Percentiles rank a stretch among this genome's conserved stretches.
Conservation (phyloP, 257 asterid species). For the Paulownia fortunei region DNA sequence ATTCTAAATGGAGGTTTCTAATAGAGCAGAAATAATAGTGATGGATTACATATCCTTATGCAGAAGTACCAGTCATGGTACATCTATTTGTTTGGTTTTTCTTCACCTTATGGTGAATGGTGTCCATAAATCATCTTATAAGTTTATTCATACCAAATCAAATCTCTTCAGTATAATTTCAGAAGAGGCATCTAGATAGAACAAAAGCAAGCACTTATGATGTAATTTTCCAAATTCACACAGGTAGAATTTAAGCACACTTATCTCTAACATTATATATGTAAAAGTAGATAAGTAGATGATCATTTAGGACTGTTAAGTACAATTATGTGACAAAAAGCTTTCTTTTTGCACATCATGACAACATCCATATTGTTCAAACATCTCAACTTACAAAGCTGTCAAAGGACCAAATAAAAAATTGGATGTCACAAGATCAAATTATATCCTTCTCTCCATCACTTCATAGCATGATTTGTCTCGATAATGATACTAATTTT, state of each 20-base stretch:
- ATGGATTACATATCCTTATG: background rate
- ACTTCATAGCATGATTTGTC: background rate
- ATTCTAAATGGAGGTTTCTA: background rate
- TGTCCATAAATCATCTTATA: conserved; percentile 1
- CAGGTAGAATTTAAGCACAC: background rate
- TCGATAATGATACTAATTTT: background rate
- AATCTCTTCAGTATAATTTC: background rate
- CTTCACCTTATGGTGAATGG: background rate
- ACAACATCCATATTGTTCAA: background rate
- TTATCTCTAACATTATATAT: background rate
- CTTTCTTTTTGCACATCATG: background rate
- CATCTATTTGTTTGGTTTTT: background rate
- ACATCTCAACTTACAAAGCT: background rate
- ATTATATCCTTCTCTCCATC: background rate
- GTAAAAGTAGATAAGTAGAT: background rate
- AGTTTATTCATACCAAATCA: background rate
- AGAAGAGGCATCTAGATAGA: background rate
- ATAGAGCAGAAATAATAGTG: background rate
- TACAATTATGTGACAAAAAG: background rate
- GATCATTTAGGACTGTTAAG: background rate
- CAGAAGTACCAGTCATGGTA: background rate
- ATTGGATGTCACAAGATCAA: background rate
- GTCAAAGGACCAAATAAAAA: background rate
- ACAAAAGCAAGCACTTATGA: background rate
- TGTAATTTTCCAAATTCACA: conserved; percentile 1